Evolutionary conservation across 1,139 yeast genomes (phyloP).

Genomic region (Citeromyces siamensis): DNA sequence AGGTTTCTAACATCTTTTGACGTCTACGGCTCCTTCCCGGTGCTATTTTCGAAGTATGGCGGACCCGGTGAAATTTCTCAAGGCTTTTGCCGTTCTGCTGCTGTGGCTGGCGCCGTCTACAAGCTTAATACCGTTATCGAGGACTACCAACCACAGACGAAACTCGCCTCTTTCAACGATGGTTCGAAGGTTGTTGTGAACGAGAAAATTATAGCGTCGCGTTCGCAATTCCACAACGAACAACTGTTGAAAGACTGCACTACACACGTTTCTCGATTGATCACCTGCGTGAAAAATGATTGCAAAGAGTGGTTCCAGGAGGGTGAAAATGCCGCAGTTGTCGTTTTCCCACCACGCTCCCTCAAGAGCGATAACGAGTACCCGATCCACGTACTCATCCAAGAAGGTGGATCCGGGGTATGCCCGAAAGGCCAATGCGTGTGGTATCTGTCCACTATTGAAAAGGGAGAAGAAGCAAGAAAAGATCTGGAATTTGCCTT

Average conservation of each 20-base stretch:
- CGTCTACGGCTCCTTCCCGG: constrained; percentile 85
- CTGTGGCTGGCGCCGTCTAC: constrained; percentile 95
- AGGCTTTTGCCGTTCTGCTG: constrained; percentile 96
- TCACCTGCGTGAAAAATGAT: constrained; percentile 74
- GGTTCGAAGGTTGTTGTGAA: constrained; percentile 63
- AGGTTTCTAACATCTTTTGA: constrained; percentile 81
- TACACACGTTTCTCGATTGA: constrained; percentile 52
- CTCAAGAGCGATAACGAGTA: constrained; percentile 51
- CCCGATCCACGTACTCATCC: constrained; percentile 78
- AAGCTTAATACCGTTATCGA: constrained; percentile 59
- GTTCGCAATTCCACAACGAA: constrained; percentile 48
- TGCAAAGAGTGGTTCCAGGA: constrained; percentile 89
- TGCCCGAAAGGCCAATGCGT: constrained; percentile 83
- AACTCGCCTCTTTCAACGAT: constrained; percentile 64
- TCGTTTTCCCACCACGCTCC: constrained; percentile 88
- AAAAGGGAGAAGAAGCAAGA: constrained; percentile 60
- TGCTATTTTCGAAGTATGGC: constrained; percentile 84
- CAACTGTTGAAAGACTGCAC: not conserved
- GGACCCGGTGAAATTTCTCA: constrained; percentile 95
- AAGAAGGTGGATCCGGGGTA: constrained; percentile 84
- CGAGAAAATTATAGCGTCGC: constrained; percentile 64
- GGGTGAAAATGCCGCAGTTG: constrained; percentile 73
- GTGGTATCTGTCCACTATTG: constrained; percentile 82
- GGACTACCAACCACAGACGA: constrained; percentile 50
- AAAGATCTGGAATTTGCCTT: constrained; percentile 73